A percentile compares a stretch with the other conserved stretches of the same genome.
Evolutionary conservation across 2,329 filamentous ascomycete species (phyloP).

Genomic region (Fusarium chaquense): DNA sequence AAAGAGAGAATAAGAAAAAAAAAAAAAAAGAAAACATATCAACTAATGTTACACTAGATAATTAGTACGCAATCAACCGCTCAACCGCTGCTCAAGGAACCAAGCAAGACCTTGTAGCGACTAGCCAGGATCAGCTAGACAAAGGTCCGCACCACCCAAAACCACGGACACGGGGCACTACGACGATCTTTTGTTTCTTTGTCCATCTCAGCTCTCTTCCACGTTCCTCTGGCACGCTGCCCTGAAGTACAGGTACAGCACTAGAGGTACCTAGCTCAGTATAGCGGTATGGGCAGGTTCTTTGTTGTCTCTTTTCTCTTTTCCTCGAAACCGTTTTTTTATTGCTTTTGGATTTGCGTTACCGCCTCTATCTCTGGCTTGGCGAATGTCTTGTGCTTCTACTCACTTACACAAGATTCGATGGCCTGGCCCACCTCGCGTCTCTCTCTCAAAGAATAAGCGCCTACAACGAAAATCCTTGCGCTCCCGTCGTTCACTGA

Average conservation of each 20-base stretch:
- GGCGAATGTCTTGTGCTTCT: slow-evolving; percentile 22
- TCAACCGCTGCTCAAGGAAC: slow-evolving; percentile 30
- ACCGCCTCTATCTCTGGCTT: slow-evolving; percentile 35
- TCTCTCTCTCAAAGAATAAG: slow-evolving; percentile 37
- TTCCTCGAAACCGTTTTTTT: slow-evolving; percentile 36
- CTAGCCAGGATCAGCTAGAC: slow-evolving; percentile 41
- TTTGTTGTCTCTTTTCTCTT: slow-evolving; percentile 48
- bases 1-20: slow-evolving; percentile 1
- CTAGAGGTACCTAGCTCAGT: slow-evolving; percentile 8
- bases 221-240: background rate
- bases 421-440: slow-evolving; percentile 39
- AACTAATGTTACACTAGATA: slow-evolving; percentile 23
- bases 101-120: slow-evolving; percentile 29
- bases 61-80: slow-evolving; percentile 32
- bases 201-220: slow-evolving; percentile 34
- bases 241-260: slow-evolving; percentile 1
- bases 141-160: slow-evolving; percentile 47
- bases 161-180: slow-evolving; percentile 46
- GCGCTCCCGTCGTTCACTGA: slow-evolving; percentile 30
- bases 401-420: slow-evolving; percentile 35
- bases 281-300: slow-evolving; percentile 15
- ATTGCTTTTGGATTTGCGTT: slow-evolving; percentile 44
- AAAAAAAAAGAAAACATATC: slow-evolving; percentile 20
- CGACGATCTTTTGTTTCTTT: slow-evolving; percentile 46
- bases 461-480: slow-evolving; percentile 32